These are phyloP conservation scores for Aaosphaeria pasadenensis DNA, from an alignment of 2,329 filamentous ascomycete genomes.

Conservation along the genomic window DNA sequence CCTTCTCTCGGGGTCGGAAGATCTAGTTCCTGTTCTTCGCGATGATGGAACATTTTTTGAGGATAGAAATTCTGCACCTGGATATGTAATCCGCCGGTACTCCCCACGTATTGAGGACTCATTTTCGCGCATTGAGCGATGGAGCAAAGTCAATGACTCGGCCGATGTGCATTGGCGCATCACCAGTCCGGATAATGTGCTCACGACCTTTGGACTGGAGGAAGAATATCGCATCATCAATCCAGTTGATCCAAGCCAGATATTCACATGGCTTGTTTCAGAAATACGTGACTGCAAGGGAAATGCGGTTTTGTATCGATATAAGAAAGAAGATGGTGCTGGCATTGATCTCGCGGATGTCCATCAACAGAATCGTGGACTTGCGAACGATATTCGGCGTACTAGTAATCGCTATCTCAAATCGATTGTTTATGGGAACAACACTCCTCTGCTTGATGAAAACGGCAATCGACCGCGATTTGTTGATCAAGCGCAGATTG, in stretches of 20 bases:
- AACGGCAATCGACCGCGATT: too few relatives aligned
- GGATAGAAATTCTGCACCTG: background rate
- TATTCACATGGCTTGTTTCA: background rate
- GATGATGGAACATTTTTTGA: too few relatives aligned
- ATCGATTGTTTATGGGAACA: background rate
- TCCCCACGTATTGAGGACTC: background rate
- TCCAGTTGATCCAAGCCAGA: background rate
- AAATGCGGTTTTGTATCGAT: background rate
- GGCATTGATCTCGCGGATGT: background rate
- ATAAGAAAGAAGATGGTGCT: background rate
- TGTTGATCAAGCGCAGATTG: too few relatives aligned
- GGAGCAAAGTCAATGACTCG: background rate
- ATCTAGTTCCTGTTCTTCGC: background rate
- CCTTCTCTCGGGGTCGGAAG: background rate
- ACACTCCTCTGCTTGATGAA: too few relatives aligned
- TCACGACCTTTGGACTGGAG: background rate
- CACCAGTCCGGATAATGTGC: background rate
- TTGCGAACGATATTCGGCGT: background rate
- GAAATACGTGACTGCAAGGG: background rate
- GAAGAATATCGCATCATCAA: background rate
- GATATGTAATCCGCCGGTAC: background rate
- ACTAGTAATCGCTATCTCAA: background rate
- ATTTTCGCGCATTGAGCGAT: background rate
- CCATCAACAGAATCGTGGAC: background rate
- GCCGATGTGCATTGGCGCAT: background rate